Percentiles rank a stretch among this genome's conserved stretches.
These are phyloP conservation scores for Boletellus deceptivus DNA, from an alignment of 1,284 basidiomycete genomes.

Conservation along the genomic window DNA sequence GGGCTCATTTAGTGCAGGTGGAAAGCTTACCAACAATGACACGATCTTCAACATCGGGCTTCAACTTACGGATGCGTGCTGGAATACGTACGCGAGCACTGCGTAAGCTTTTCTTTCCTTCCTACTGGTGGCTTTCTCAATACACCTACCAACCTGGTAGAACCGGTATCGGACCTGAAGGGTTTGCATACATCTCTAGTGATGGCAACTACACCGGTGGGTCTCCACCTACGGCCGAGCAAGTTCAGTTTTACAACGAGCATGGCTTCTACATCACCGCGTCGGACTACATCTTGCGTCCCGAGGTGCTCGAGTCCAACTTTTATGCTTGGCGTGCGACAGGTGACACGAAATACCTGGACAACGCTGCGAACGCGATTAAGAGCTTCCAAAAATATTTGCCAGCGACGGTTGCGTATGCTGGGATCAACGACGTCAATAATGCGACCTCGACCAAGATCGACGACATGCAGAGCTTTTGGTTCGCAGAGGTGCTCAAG, in stretches of 20 bases:
- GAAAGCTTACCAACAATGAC: constrained; percentile 61
- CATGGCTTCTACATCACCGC: constrained; percentile 63
- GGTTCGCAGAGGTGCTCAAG: constrained; percentile 76
- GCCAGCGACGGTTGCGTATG: constrained; percentile 41
- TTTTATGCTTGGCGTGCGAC: constrained; percentile 77
- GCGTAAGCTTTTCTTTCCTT: constrained; percentile 41
- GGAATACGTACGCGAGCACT: constrained; percentile 74
- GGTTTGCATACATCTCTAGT: constrained; percentile 55
- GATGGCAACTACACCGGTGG: constrained; percentile 55
- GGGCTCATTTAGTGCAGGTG: constrained; percentile 40
- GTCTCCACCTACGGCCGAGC: constrained; percentile 32
- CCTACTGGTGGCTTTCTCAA: background rate
- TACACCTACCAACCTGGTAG: constrained; percentile 32
- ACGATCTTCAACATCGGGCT: constrained; percentile 65
- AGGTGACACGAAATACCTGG: constrained; percentile 46
- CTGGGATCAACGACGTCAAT: constrained; percentile 48
- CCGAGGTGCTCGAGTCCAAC: constrained; percentile 75
- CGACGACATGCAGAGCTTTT: constrained; percentile 71
- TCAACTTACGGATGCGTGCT: constrained; percentile 63
- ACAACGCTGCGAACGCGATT: constrained; percentile 38
- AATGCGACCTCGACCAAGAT: constrained; percentile 42
- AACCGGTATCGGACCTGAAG: constrained; percentile 72
- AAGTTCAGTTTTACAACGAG: constrained; percentile 50
- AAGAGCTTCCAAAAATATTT: constrained; percentile 49
- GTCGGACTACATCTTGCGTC: constrained; percentile 54